Conservation (phyloP, 176 grass and related monocot species). For the Alloteropsis semialata region DNA sequence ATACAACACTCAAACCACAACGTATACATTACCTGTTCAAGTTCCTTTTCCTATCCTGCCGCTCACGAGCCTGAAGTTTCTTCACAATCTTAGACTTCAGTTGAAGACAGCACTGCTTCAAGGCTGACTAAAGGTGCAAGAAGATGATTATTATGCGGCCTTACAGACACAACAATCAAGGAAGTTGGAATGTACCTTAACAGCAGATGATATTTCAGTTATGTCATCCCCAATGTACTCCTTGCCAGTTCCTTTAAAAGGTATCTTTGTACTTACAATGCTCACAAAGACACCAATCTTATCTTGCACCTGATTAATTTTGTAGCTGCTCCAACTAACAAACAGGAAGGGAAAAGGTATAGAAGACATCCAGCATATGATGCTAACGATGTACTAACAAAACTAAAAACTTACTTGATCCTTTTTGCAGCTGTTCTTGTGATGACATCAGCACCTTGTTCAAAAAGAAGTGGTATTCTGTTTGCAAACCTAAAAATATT, state of each 20-base stretch:
- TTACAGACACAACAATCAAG: constrained; percentile 11
- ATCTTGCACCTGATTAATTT: constrained; percentile 92
- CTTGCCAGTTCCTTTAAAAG: constrained; percentile 97
- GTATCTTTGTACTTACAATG: constrained; percentile 99
- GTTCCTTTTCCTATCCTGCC: constrained; percentile 93
- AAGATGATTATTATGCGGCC: constrained; percentile 5
- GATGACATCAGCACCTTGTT: constrained; percentile 97
- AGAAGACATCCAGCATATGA: neutral
- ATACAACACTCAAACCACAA: neutral
- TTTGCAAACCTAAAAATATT: constrained; percentile 99
- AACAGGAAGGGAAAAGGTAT: constrained; percentile 1
- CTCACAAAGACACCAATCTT: constrained; percentile 97
- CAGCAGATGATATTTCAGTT: constrained; percentile 79
- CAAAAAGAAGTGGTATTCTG: constrained; percentile 94
- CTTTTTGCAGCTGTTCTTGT: constrained; percentile 94
- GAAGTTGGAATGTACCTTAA: constrained; percentile 54
- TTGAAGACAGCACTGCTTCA: constrained; percentile 94
- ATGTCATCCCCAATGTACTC: constrained; percentile 99
- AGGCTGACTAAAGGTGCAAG: constrained; percentile 56
- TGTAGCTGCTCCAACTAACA: constrained; percentile 88
- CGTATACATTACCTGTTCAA: constrained; percentile 56
- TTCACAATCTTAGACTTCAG: constrained; percentile 96
- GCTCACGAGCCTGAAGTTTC: constrained; percentile 85
- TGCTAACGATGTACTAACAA: neutral
- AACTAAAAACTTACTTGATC: constrained; percentile 55